Percentiles rank a stretch among this genome's conserved stretches.
These are phyloP conservation scores for Alternaria burnsii DNA, from an alignment of 2,329 filamentous ascomycete species.

Conservation along the genomic window DNA sequence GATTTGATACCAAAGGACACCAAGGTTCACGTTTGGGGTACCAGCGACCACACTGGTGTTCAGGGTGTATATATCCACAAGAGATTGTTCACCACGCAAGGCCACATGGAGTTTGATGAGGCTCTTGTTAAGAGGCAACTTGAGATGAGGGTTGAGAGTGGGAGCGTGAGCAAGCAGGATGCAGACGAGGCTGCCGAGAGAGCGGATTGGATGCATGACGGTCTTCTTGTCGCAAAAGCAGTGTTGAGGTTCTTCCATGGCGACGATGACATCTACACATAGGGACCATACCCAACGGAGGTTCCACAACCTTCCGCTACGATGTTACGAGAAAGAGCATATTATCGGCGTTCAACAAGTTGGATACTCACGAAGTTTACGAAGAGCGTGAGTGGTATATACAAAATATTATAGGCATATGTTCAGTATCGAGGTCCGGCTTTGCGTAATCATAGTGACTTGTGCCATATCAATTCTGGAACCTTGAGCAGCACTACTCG, in stretches of 20 bases:
- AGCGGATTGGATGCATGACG: constrained; percentile 47
- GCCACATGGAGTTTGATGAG: constrained; percentile 59
- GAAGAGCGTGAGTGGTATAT: neutral
- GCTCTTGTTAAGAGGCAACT: constrained; percentile 57
- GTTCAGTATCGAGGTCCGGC: neutral
- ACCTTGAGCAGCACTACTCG: neutral
- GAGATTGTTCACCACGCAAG: constrained; percentile 58
- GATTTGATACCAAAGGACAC: constrained; percentile 42
- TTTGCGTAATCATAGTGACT: neutral
- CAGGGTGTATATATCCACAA: constrained; percentile 58
- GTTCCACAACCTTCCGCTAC: neutral
- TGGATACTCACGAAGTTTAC: neutral
- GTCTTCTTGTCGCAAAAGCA: constrained; percentile 39
- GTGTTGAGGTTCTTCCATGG: constrained; percentile 46
- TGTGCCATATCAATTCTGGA: neutral
- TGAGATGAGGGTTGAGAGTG: constrained; percentile 56
- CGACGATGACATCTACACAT: constrained; percentile 38
- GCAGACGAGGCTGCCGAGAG: constrained; percentile 46
- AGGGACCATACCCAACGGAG: neutral
- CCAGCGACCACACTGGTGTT: constrained; percentile 55
- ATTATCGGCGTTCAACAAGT: neutral
- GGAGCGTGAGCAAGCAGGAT: constrained; percentile 50
- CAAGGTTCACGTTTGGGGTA: constrained; percentile 60
- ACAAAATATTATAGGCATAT: neutral
- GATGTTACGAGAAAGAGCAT: neutral